Conservation (phyloP, 179 eudicot species). For the Heliamphora pulchella region DNA sequence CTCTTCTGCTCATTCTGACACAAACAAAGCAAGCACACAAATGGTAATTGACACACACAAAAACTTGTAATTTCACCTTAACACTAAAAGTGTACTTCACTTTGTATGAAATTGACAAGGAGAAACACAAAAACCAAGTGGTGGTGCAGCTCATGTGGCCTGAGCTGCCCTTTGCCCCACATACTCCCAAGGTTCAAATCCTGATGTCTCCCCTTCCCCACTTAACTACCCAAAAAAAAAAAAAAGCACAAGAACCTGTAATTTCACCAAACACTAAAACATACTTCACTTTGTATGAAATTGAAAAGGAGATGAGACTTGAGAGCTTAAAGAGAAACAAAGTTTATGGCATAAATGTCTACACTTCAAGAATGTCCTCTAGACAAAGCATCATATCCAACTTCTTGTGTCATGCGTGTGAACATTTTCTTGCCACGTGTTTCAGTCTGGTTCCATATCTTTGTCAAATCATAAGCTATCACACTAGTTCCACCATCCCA, state of each 20-base stretch:
- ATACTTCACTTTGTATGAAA: constrained; percentile 1
- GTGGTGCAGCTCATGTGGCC: too few relatives aligned
- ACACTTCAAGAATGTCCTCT: background rate
- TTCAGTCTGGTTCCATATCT: background rate
- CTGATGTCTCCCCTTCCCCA: too few relatives aligned
- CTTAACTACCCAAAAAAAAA: background rate
- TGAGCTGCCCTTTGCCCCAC: too few relatives aligned
- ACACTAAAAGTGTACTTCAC: background rate
- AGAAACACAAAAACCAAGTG: too few relatives aligned
- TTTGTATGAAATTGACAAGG: background rate
- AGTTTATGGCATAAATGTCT: background rate
- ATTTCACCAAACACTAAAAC: background rate
- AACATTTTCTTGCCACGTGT: background rate
- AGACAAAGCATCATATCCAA: background rate
- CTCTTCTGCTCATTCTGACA: background rate
- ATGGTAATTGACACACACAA: background rate
- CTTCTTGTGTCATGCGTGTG: background rate
- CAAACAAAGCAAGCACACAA: background rate
- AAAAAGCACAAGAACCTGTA: background rate
- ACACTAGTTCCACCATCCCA: background rate
- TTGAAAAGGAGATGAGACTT: background rate
- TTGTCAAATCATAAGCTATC: background rate
- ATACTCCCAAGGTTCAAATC: too few relatives aligned
- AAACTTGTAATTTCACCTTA: background rate
- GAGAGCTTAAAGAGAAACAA: background rate